phyloP scores from a whole-genome alignment of 2,329 filamentous ascomycete species.

The Cercospora zeae-maydis region DNA sequence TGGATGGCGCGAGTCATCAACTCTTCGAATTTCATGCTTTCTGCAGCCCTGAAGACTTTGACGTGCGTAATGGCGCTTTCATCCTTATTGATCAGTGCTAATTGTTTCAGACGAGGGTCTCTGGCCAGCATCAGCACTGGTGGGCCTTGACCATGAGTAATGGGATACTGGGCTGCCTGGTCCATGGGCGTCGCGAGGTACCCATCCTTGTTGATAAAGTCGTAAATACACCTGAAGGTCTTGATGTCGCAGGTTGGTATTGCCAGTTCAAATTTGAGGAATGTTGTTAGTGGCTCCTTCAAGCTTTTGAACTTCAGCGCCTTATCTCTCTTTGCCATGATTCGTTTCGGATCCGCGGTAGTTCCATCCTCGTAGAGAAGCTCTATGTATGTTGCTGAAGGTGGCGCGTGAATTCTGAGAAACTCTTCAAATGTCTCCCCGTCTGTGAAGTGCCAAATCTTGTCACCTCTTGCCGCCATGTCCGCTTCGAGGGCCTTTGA shows the following conservation, averaged over 20 bases:
- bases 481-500: conserved; percentile 35
- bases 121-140: conserved; percentile 12
- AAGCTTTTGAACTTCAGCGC: conserved; percentile 34
- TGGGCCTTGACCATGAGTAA: conserved; percentile 10
- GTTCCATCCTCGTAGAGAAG: conserved; percentile 37
- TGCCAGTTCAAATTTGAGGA: conserved; percentile 32
- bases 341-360: conserved; percentile 15
- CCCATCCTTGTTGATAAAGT: conserved; percentile 28
- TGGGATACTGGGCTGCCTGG: conserved; percentile 3
- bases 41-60: conserved; percentile 36
- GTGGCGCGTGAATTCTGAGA: conserved; percentile 29
- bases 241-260: conserved; percentile 33
- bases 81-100: conserved; percentile 1
- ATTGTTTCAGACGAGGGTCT: neutral
- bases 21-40: conserved; percentile 38
- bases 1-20: conserved; percentile 36
- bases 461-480: conserved; percentile 36
- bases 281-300: conserved; percentile 33
- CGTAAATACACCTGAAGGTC: conserved; percentile 37
- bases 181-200: conserved; percentile 19
- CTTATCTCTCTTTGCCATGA: conserved; percentile 34
- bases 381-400: conserved; percentile 38
- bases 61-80: conserved; percentile 27
- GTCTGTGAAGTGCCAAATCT: conserved; percentile 35
- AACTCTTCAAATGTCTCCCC: conserved; percentile 33